phyloP scores from a whole-genome alignment of 192 early-diverging fungal species.

The Umbelopsis sp. region DNA sequence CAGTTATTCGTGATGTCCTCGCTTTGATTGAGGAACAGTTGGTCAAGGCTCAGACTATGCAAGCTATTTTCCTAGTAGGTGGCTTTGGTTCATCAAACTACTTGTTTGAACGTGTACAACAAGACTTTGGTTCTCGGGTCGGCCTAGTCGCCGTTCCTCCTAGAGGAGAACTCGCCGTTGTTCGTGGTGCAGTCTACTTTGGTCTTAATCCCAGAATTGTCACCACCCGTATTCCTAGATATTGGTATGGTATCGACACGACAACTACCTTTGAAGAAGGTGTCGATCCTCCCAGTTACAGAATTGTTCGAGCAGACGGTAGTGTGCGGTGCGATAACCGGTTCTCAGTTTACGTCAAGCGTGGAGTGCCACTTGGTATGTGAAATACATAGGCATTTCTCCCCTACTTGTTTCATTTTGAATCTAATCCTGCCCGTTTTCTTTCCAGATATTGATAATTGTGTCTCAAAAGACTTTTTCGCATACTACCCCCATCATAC shows the following conservation, averaged over 20 bases:
- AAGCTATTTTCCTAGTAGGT: slow-evolving; percentile 57
- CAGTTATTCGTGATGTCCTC: slow-evolving; percentile 55
- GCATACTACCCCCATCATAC: slow-evolving; percentile 47
- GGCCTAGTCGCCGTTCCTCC: slow-evolving; percentile 56
- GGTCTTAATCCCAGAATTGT: slow-evolving; percentile 55
- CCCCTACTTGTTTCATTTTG: background rate
- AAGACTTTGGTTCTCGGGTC: slow-evolving; percentile 47
- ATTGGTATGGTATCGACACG: slow-evolving; percentile 56
- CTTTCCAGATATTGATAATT: slow-evolving; percentile 41
- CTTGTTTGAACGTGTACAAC: slow-evolving; percentile 48
- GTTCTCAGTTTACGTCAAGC: slow-evolving; percentile 50
- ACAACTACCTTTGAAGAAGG: slow-evolving; percentile 55
- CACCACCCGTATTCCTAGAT: slow-evolving; percentile 49
- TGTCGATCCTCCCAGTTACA: slow-evolving; percentile 47
- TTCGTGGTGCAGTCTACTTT: slow-evolving; percentile 56
- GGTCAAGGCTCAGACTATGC: slow-evolving; percentile 42
- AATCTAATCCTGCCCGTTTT: background rate
- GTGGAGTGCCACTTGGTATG: slow-evolving; percentile 38
- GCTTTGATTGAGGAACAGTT: slow-evolving; percentile 52
- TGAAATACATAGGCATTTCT: background rate
- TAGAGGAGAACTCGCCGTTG: slow-evolving; percentile 55
- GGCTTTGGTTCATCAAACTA: slow-evolving; percentile 60
- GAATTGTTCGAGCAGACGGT: slow-evolving; percentile 49
- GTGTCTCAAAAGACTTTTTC: slow-evolving; percentile 43
- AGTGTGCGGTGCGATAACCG: slow-evolving; percentile 51